Percentiles rank a stretch among this genome's conserved stretches.
Conservation (phyloP, 1,284 basidiomycete genomes). For the Leucoagaricus sp. region DNA sequence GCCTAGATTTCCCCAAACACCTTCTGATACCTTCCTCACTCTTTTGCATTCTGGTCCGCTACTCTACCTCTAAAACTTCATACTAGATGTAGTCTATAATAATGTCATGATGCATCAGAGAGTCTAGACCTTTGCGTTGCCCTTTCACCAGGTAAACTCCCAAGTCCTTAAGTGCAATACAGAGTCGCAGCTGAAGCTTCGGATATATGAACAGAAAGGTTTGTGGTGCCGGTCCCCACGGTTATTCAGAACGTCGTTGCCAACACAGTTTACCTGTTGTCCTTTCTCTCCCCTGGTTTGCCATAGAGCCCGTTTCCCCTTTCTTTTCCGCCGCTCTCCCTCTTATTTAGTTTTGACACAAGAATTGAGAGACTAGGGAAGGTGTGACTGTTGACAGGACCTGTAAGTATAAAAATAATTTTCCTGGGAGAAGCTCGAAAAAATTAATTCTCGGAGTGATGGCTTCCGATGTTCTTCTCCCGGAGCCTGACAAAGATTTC, state of each 20-base stretch:
- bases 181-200: too few relatives aligned
- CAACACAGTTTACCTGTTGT: not conserved
- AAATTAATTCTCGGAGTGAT: not conserved
- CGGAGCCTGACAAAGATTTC: not conserved
- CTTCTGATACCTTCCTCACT: not conserved
- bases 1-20: not conserved
- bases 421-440: not conserved
- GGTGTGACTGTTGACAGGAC: not conserved
- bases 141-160: slow-evolving; percentile 1
- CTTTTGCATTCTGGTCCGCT: not conserved
- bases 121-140: too few relatives aligned
- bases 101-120: slow-evolving; percentile 7
- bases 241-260: not conserved
- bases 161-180: too few relatives aligned
- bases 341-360: not conserved
- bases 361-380: not conserved
- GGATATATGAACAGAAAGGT: not conserved
- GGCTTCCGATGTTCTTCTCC: not conserved
- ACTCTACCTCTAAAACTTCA: not conserved
- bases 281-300: not conserved
- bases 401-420: not conserved
- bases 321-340: not conserved
- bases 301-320: not conserved
- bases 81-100: slow-evolving; percentile 8
- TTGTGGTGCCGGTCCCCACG: not conserved